These are phyloP conservation scores for Leccinum boreale DNA, from an alignment of 768 basidiomycete species.

Conservation along the genomic window DNA sequence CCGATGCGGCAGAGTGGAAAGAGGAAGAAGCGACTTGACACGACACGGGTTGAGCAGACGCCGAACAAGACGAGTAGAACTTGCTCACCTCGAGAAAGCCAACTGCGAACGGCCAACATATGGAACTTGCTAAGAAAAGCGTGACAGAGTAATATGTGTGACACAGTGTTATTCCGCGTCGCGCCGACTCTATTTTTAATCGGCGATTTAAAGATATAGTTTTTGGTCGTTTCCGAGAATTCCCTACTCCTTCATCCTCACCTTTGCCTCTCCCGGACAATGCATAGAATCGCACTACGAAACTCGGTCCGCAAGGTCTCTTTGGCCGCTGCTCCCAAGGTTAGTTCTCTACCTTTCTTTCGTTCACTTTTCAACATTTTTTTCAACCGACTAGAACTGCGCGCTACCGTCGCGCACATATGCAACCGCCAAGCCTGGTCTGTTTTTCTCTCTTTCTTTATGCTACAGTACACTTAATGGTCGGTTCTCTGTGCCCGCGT, in stretches of 20 bases:
- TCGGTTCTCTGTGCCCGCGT: constrained; percentile 9
- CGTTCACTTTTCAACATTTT: constrained; percentile 3
- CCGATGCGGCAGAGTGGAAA: constrained; percentile 32
- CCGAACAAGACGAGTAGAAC: not conserved
- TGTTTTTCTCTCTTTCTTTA: constrained; percentile 26
- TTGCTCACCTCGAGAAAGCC: constrained; percentile 23
- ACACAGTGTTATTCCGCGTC: constrained; percentile 6
- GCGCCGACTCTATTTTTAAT: constrained; percentile 17
- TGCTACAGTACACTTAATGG: constrained; percentile 6
- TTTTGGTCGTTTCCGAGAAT: constrained; percentile 35
- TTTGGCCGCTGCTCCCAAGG: constrained; percentile 66
- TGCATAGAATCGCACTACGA: constrained; percentile 85
- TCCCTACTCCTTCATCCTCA: constrained; percentile 42
- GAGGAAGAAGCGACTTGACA: constrained; percentile 22
- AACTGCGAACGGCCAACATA: constrained; percentile 13
- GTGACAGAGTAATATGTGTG: not conserved
- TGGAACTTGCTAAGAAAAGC: not conserved
- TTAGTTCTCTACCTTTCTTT: constrained; percentile 28
- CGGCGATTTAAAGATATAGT: constrained; percentile 30
- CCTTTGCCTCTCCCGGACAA: constrained; percentile 46
- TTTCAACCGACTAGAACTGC: constrained; percentile 30
- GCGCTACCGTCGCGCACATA: constrained; percentile 74
- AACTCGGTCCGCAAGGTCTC: constrained; percentile 78
- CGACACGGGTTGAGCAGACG: constrained; percentile 8
- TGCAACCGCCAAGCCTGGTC: constrained; percentile 98